Conservation (phyloP, 495 filamentous ascomycete species). For the Hyaloscypha variabilis region DNA sequence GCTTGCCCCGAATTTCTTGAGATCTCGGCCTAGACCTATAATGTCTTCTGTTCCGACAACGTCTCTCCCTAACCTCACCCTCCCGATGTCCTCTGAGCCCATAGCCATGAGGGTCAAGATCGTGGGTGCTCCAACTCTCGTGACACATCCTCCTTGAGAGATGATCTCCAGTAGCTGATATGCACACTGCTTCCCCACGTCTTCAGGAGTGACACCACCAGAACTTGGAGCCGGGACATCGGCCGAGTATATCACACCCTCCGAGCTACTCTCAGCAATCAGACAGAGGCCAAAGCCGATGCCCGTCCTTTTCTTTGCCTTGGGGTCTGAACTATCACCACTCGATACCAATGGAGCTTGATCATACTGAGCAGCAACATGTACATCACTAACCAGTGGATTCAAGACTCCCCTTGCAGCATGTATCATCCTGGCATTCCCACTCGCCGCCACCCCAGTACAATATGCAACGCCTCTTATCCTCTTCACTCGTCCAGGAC, state of each 20-base stretch:
- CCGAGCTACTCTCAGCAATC: constrained; percentile 85
- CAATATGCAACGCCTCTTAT: constrained; percentile 93
- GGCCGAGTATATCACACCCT: constrained; percentile 79
- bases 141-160: constrained; percentile 79
- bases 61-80: constrained; percentile 65
- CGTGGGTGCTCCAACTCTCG: constrained; percentile 64
- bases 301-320: constrained; percentile 68
- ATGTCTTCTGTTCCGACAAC: constrained; percentile 78
- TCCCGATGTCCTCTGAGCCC: constrained; percentile 70
- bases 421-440: constrained; percentile 95
- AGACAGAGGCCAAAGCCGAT: constrained; percentile 90
- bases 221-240: constrained; percentile 80
- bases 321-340: constrained; percentile 59
- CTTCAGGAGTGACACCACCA: constrained; percentile 84
- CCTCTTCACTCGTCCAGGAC: constrained; percentile 81
- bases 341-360: constrained; percentile 72
- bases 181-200: constrained; percentile 84
- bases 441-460: constrained; percentile 84
- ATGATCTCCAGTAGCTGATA: constrained; percentile 86
- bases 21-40: constrained; percentile 77
- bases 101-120: constrained; percentile 93
- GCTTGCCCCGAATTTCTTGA: constrained; percentile 80
- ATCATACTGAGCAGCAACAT: constrained; percentile 67
- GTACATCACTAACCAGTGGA: constrained; percentile 80
- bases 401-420: constrained; percentile 86